Conservation (phyloP, 1,284 basidiomycete genomes). For the Apiotrichum gamsii region DNA sequence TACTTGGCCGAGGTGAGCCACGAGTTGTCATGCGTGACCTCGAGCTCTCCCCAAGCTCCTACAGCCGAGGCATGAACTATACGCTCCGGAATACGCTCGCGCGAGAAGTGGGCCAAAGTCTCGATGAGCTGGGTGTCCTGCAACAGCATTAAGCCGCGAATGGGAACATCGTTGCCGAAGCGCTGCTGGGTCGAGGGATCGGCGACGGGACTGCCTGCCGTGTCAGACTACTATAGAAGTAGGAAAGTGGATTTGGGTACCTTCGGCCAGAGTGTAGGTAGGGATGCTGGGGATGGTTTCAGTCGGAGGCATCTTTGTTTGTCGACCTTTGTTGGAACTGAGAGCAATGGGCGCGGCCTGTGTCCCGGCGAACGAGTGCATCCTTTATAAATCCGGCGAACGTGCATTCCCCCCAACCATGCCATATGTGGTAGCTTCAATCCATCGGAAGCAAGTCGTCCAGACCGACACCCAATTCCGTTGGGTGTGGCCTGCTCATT, state of each 20-base stretch:
- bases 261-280: slow-evolving; percentile 9
- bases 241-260: too few relatives aligned
- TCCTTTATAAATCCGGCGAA: too few relatives aligned
- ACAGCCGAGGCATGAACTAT: slow-evolving; percentile 67
- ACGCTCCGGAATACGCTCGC: slow-evolving; percentile 77
- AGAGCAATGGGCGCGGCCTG: too few relatives aligned
- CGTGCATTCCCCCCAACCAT: too few relatives aligned
- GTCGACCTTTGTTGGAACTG: too few relatives aligned
- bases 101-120: slow-evolving; percentile 58
- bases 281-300: background rate
- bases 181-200: slow-evolving; percentile 7
- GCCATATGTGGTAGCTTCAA: too few relatives aligned
- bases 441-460: too few relatives aligned
- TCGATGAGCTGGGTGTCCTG: slow-evolving; percentile 15
- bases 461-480: too few relatives aligned
- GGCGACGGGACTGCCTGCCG: slow-evolving; percentile 5
- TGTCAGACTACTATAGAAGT: too few relatives aligned
- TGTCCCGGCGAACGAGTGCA: too few relatives aligned
- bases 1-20: slow-evolving; percentile 37
- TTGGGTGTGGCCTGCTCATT: too few relatives aligned
- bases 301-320: too few relatives aligned
- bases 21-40: slow-evolving; percentile 55
- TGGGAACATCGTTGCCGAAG: slow-evolving; percentile 8
- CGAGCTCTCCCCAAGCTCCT: slow-evolving; percentile 73
- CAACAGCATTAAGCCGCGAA: slow-evolving; percentile 11